A percentile compares a stretch with the other conserved stretches of the same genome.
Evolutionary conservation across 2,329 filamentous ascomycete species (phyloP).

Genomic region (Escovopsis sp.): DNA sequence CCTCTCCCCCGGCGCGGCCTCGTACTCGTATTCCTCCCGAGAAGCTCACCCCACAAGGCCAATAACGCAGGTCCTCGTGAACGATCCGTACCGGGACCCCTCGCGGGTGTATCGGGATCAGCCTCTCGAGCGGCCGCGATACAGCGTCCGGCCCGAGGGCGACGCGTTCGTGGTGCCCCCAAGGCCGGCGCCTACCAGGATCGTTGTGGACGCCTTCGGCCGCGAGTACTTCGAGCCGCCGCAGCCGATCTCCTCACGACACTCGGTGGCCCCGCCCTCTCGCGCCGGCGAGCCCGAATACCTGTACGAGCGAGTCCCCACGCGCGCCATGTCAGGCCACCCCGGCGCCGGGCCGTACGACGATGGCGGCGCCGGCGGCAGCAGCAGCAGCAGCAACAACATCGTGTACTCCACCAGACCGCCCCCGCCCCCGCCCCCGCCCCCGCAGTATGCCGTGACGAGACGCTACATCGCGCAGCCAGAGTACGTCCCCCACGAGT

Average conservation of each 20-base stretch:
- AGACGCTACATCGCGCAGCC: constrained; percentile 47
- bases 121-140: constrained; percentile 24
- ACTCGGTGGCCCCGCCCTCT: constrained; percentile 36
- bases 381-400: no score
- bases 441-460: constrained; percentile 34
- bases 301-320: constrained; percentile 49
- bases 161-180: constrained; percentile 37
- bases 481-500: constrained; percentile 36
- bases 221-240: constrained; percentile 56
- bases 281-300: constrained; percentile 35
- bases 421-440: constrained; percentile 32
- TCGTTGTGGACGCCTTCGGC: constrained; percentile 71
- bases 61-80: constrained; percentile 26
- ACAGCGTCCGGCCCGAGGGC: constrained; percentile 32
- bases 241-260: constrained; percentile 26
- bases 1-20: constrained; percentile 21
- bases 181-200: constrained; percentile 42
- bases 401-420: constrained; percentile 34
- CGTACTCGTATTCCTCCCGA: constrained; percentile 21
- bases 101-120: constrained; percentile 31
- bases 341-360: constrained; percentile 30
- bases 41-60: constrained; percentile 24
- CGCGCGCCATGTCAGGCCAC: constrained; percentile 36
- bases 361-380: no score
- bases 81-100: constrained; percentile 25